phyloP scores from a whole-genome alignment of 495 filamentous ascomycete genomes.

The Talaromyces trachyspermus region DNA sequence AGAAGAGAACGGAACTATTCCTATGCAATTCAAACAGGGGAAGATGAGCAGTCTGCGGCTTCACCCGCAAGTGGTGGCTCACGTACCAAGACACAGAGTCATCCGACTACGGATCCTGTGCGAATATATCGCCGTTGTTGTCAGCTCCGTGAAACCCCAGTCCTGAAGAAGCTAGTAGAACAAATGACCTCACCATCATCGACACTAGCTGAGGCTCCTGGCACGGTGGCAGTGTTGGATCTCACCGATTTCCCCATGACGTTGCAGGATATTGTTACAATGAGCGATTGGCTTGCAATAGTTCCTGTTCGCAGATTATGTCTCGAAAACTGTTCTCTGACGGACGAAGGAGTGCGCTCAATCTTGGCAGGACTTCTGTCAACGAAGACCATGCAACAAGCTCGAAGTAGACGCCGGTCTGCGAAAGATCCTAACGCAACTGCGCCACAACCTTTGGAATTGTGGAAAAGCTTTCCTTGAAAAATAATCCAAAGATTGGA shows the following conservation, averaged over 20 bases:
- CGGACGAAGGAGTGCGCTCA: constrained; percentile 76
- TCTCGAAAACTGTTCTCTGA: constrained; percentile 78
- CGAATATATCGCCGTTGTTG: constrained; percentile 94
- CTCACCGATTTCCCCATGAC: constrained; percentile 78
- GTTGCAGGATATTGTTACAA: constrained; percentile 70
- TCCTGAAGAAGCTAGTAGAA: constrained; percentile 79
- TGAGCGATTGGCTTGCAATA: constrained; percentile 89
- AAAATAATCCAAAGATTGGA: constrained; percentile 78
- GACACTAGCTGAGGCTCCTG: constrained; percentile 50
- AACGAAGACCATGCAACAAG: constrained; percentile 57
- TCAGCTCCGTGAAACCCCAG: constrained; percentile 83
- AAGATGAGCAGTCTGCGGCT: constrained; percentile 38
- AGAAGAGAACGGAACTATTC: constrained; percentile 73
- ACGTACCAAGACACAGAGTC: constrained; percentile 49
- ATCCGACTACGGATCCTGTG: constrained; percentile 82
- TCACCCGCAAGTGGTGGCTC: constrained; percentile 17
- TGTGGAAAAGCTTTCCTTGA: constrained; percentile 82
- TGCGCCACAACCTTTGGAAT: constrained; percentile 44
- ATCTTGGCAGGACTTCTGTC: constrained; percentile 82
- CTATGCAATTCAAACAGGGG: constrained; percentile 65
- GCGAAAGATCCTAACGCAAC: constrained; percentile 24
- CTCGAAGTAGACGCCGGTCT: constrained; percentile 31
- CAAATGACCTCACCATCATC: constrained; percentile 68
- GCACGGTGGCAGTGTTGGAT: constrained; percentile 73
- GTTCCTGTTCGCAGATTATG: constrained; percentile 82